Conservation (phyloP, 495 filamentous ascomycete species). For the Evansstolkia leycettana region DNA sequence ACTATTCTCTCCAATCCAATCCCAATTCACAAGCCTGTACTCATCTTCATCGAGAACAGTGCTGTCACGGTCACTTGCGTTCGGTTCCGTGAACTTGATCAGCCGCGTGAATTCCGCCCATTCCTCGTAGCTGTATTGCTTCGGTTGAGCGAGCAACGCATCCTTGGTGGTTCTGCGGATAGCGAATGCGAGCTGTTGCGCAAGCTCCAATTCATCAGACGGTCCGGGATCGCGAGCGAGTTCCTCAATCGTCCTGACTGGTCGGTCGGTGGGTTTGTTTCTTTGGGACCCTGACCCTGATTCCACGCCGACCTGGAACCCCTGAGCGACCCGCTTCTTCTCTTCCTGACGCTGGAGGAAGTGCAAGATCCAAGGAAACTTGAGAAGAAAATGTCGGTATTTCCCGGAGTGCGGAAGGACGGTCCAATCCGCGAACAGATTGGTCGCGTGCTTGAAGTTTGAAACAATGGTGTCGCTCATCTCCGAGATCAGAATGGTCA, state of each 20-base stretch:
- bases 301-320: slow-evolving; percentile 27
- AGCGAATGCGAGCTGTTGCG: slow-evolving; percentile 38
- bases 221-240: slow-evolving; percentile 23
- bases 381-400: slow-evolving; percentile 29
- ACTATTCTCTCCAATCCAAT: slow-evolving; percentile 54
- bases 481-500: slow-evolving; percentile 53
- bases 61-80: not conserved
- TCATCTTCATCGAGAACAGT: slow-evolving; percentile 37
- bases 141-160: slow-evolving; percentile 22
- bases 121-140: slow-evolving; percentile 48
- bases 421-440: slow-evolving; percentile 42
- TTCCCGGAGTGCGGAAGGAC: slow-evolving; percentile 42
- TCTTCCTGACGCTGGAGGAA: slow-evolving; percentile 24
- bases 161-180: slow-evolving; percentile 40
- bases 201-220: slow-evolving; percentile 29
- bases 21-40: slow-evolving; percentile 48
- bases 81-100: slow-evolving; percentile 43
- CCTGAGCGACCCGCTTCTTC: slow-evolving; percentile 32
- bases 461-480: slow-evolving; percentile 51
- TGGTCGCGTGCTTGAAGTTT: slow-evolving; percentile 42
- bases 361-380: slow-evolving; percentile 25
- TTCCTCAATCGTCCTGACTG: slow-evolving; percentile 30
- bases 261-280: slow-evolving; percentile 2
- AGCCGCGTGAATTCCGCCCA: slow-evolving; percentile 51
- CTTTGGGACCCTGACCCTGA: not conserved